Percentiles rank a stretch among this genome's conserved stretches.
phyloP scores from a whole-genome alignment of 2,329 filamentous ascomycete genomes.

The Magnaporthiopsis rhizophila region DNA sequence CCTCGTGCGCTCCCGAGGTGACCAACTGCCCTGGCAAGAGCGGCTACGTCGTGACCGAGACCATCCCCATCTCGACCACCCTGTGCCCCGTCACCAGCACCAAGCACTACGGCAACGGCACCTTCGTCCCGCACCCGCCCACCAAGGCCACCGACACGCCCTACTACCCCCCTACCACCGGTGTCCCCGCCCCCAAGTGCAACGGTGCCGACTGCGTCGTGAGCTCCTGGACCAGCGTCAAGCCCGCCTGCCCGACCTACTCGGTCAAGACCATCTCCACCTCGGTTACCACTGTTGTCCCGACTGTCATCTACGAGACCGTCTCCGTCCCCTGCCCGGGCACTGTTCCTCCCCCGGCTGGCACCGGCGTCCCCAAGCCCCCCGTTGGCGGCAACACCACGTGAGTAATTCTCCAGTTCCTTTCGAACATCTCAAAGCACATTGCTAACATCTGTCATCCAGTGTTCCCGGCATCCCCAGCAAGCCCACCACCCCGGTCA shows the following conservation, averaged over 20 bases:
- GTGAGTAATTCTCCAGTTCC: slow-evolving; percentile 17
- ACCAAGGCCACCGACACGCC: slow-evolving; percentile 23
- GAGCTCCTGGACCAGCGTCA: slow-evolving; percentile 10
- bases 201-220: too few species aligned
- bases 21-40: slow-evolving; percentile 50
- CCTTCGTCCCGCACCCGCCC: slow-evolving; percentile 12
- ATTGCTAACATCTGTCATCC: slow-evolving; percentile 12
- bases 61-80: slow-evolving; percentile 36
- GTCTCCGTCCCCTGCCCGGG: slow-evolving; percentile 34
- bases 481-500: slow-evolving; percentile 28
- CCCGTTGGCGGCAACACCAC: slow-evolving; percentile 22
- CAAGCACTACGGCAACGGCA: slow-evolving; percentile 14
- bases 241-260: slow-evolving; percentile 25
- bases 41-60: slow-evolving; percentile 29
- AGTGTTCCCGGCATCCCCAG: slow-evolving; percentile 10
- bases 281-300: slow-evolving; percentile 47
- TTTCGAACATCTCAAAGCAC: background rate
- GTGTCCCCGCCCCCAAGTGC: slow-evolving; percentile 18
- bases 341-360: slow-evolving; percentile 16
- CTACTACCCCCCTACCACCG: slow-evolving; percentile 29
- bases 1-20: slow-evolving; percentile 50
- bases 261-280: slow-evolving; percentile 46
- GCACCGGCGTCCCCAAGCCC: slow-evolving; percentile 12
- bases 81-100: slow-evolving; percentile 25
- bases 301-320: slow-evolving; percentile 45